phyloP scores from a whole-genome alignment of 805 yeast species.

The Yamadazyma olivae region DNA sequence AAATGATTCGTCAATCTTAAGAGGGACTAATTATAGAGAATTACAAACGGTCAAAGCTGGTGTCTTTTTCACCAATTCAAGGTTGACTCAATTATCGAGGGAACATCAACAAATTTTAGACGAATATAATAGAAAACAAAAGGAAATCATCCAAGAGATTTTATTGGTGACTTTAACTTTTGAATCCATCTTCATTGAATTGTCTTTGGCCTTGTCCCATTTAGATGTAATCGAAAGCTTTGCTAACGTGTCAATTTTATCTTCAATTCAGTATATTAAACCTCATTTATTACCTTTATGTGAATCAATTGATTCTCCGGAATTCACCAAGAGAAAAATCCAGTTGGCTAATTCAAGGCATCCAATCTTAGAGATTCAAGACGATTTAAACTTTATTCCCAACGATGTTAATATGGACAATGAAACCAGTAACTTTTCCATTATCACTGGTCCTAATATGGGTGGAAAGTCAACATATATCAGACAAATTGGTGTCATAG shows the following conservation, averaged over 20 bases:
- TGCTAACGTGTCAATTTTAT: slow-evolving; percentile 75
- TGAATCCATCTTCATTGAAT: slow-evolving; percentile 67
- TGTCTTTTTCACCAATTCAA: slow-evolving; percentile 78
- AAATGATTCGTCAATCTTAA: slow-evolving; percentile 76
- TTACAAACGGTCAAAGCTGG: slow-evolving; percentile 94
- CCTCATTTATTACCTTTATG: slow-evolving; percentile 66
- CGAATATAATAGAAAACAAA: slow-evolving; percentile 73
- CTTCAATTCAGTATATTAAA: slow-evolving; percentile 76
- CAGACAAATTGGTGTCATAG: slow-evolving; percentile 83
- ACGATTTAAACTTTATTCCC: slow-evolving; percentile 84
- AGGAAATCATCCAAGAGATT: slow-evolving; percentile 77
- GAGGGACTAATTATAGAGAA: slow-evolving; percentile 64
- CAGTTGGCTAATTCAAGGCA: slow-evolving; percentile 78
- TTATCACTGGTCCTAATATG: slow-evolving; percentile 96
- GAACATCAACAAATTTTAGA: slow-evolving; percentile 57
- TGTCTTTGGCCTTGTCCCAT: slow-evolving; percentile 63
- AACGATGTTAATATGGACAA: slow-evolving; percentile 75
- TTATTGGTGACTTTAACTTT: slow-evolving; percentile 79
- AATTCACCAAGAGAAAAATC: slow-evolving; percentile 42
- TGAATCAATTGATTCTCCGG: slow-evolving; percentile 16
- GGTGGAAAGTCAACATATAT: slow-evolving; percentile 96
- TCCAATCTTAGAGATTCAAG: slow-evolving; percentile 92
- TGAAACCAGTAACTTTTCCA: slow-evolving; percentile 50
- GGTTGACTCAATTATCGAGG: slow-evolving; percentile 56
- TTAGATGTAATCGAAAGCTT: slow-evolving; percentile 83